A percentile compares a stretch with the other conserved stretches of the same genome.
Evolutionary conservation across 139 green algal genomes (phyloP).

Genomic region (Asterochloris erici): DNA sequence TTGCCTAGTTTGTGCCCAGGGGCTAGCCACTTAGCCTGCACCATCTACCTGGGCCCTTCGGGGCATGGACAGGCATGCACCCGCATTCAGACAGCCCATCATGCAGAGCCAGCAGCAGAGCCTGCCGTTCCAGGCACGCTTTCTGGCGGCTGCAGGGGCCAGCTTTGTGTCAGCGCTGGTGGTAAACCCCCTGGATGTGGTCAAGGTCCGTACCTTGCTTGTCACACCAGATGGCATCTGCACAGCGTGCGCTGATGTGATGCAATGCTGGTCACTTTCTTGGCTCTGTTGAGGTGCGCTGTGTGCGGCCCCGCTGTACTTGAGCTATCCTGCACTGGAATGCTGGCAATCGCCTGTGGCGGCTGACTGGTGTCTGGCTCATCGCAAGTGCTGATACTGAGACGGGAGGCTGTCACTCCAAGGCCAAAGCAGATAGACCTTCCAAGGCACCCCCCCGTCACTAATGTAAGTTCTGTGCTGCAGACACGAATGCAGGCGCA

Average conservation of each 20-base stretch:
- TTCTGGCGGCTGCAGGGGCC: slow-evolving; percentile 58
- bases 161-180: slow-evolving; percentile 61
- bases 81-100: too few species aligned
- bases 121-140: not conserved
- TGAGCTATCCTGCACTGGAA: not conserved
- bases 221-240: not conserved
- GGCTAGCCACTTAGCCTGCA: not conserved
- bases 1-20: not conserved
- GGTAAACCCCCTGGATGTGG: slow-evolving; percentile 81
- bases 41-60: not conserved
- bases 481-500: slow-evolving; percentile 70
- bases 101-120: too few species aligned
- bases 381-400: too few species aligned
- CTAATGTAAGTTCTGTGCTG: not conserved
- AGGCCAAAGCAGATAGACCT: too few species aligned
- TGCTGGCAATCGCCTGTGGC: not conserved
- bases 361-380: not conserved
- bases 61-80: too few species aligned
- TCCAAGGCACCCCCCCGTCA: too few species aligned
- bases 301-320: not conserved
- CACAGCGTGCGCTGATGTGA: not conserved
- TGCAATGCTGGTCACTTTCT: not conserved
- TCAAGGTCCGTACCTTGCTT: slow-evolving; percentile 57
- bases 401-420: too few species aligned
- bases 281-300: not conserved